Base-by-base conservation (phyloP, 2,329 filamentous ascomycete genomes). In the Neofusicoccum laricinum region DNA sequence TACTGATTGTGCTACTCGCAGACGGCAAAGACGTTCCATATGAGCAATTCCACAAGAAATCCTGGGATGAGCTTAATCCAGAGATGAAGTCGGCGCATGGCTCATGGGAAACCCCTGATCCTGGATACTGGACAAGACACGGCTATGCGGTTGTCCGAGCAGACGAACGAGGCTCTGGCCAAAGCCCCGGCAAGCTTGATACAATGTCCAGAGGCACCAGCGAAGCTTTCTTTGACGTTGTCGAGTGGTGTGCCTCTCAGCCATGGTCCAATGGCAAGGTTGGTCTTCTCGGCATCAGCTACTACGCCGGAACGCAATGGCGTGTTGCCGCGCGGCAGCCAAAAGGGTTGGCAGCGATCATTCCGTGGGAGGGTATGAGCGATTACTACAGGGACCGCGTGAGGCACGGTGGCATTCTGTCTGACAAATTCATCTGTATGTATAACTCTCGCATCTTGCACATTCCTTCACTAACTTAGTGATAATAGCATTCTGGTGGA, bases 321-420 rank as follows among this genome's bases (percentile, higher is more conserved):
- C 77, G 80, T 0, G 81, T 83, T 0, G 82, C 82, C 0, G 80
- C 81, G 2, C 76, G 80, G 1, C 71, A 74, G 2, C 82, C 82
- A 2, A 41, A 34, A 14, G 46, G 59, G 2, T 68, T 84, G 1
- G 75, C 79, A 0, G 81, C 80, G 5, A 84, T 84, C 4, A 71
- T 83, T 0, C 82, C 82, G 0, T 83, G 76, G 82, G 83, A 85
- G 71, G 83, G 83, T 30, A 83, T 84, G 79, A 81, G 80, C 0
- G 83, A 85, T 66, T 83, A 82, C 67, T 85, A 85, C 69, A 73
- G 82, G 1, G 86, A 88, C 66, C 76, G 85, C 0, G 86, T 84
- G 67, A 80, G 85, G 0, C 86, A 89, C 64, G 86, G 86, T 0
- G 86, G 86, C 0, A 88, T 89, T 30, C 25, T 30, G 1, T 30